Base-by-base conservation (phyloP, 768 basidiomycete genomes). In the Pisolithus tinctorius region DNA sequence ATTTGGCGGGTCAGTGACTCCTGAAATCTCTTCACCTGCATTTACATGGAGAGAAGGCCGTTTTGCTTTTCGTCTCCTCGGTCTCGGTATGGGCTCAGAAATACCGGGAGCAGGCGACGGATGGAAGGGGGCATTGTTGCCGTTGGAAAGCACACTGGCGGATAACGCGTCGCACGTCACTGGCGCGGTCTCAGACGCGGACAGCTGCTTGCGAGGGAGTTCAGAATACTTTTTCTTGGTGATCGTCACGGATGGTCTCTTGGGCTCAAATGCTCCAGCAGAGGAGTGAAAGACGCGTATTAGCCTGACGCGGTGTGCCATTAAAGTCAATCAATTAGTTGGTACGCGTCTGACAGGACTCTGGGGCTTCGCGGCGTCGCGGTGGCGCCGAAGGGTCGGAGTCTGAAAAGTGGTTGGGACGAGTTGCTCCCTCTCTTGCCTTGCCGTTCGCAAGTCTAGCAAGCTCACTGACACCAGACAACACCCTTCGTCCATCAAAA, bases 171-270 rank as follows among this genome's bases (percentile, higher is more conserved):
- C 20, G 34, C 11, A 14, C 11, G 20, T 16, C 43, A 41, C 27
- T 1, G 4, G 51, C 10, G 20, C 6, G 11, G 13, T n/a, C 34
- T 48, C 47, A 20, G 30, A 46, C 26, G 45, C 30, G 9, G 10
- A 10, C 30, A 30, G 11, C 29, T 11, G 5, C 16, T 30, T 45
- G 14, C 26, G 30, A 23, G 88, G 88, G 5, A 90, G 73, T 26
- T 87, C 83, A 16, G 71, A 62, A 47, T 74, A 77, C 39, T 71
- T 76, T 62, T 83, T 88, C 55, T 64, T 75, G 1, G 74, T 78
- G 49, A 69, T 55, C 4, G 45, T 61, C 4, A 55, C 50, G 8
- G 49, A 47, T 26, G 60, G 53, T n/a, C 29, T 42, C 0, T 49
- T 29, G 30, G 25, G 16, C n/a, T 25, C 38, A 23, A 34, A 23